phyloP scores from a whole-genome alignment of 805 yeast genomes.

The Starmerella powellii region DNA sequence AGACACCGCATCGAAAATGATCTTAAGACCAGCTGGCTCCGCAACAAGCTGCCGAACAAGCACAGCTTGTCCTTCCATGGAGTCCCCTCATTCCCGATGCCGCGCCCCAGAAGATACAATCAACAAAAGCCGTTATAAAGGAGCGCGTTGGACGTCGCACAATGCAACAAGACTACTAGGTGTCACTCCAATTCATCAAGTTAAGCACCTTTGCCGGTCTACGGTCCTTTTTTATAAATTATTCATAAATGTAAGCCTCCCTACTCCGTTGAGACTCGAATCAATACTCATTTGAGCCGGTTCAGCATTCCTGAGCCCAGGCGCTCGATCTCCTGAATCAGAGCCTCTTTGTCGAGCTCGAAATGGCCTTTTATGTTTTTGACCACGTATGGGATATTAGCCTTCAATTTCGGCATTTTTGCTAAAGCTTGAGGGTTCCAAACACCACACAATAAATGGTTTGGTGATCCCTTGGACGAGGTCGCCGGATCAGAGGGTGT shows the following conservation, averaged over 20 bases:
- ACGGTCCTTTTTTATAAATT: too few relatives aligned
- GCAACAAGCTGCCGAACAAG: background rate
- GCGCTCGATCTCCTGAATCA: slow-evolving; percentile 52
- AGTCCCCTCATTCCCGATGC: slow-evolving; percentile 25
- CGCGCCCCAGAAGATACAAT: slow-evolving; percentile 20
- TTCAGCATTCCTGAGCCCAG: slow-evolving; percentile 32
- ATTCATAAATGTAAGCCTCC: too few relatives aligned
- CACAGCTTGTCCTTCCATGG: slow-evolving; percentile 11
- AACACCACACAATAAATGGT: slow-evolving; percentile 62
- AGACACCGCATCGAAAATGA: background rate
- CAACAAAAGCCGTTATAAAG: background rate
- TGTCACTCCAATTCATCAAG: background rate
- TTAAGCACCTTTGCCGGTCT: background rate
- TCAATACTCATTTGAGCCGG: background rate
- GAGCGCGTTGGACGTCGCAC: background rate
- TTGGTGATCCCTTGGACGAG: background rate
- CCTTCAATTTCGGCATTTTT: slow-evolving; percentile 56
- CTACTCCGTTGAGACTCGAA: background rate
- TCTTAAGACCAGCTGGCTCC: too few relatives aligned
- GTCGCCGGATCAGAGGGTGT: too few relatives aligned
- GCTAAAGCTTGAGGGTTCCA: slow-evolving; percentile 55
- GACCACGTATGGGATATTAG: slow-evolving; percentile 62
- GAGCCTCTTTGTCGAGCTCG: slow-evolving; percentile 55
- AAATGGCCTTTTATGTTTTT: slow-evolving; percentile 27
- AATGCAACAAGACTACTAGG: background rate